These are phyloP conservation scores for Poteriospumella lacustris DNA, from an alignment of 108 stramenopile genomes.

Conservation along the genomic window DNA sequence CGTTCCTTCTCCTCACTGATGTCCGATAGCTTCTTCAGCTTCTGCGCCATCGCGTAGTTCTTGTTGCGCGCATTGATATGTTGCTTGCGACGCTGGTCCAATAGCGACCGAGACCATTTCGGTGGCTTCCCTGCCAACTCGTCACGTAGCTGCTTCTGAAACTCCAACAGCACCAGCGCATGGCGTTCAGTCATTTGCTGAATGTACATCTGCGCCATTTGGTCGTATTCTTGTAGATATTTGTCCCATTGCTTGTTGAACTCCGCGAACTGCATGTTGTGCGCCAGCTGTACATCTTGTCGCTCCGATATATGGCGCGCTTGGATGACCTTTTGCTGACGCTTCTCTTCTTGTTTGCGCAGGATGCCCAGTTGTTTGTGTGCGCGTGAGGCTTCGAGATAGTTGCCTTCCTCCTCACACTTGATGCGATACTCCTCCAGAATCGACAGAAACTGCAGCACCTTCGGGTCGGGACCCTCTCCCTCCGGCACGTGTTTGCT, in stretches of 20 bases:
- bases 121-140: slow-evolving; percentile 55
- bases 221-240: slow-evolving; percentile 64
- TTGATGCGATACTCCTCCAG: slow-evolving; percentile 61
- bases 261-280: slow-evolving; percentile 64
- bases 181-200: slow-evolving; percentile 67
- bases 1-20: slow-evolving; percentile 58
- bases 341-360: slow-evolving; percentile 56
- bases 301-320: slow-evolving; percentile 59
- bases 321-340: slow-evolving; percentile 56
- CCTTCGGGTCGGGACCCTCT: slow-evolving; percentile 60
- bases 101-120: slow-evolving; percentile 58
- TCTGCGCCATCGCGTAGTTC: slow-evolving; percentile 61
- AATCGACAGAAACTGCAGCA: slow-evolving; percentile 60
- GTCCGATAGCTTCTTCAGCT: slow-evolving; percentile 60
- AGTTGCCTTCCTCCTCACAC: slow-evolving; percentile 63
- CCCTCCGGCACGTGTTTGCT: background rate
- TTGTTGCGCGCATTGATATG: slow-evolving; percentile 59
- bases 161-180: slow-evolving; percentile 48
- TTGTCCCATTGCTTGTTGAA: slow-evolving; percentile 64
- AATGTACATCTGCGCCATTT: slow-evolving; percentile 64
- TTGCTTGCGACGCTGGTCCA: slow-evolving; percentile 61
- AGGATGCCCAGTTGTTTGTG: slow-evolving; percentile 53
- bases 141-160: slow-evolving; percentile 52
- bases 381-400: slow-evolving; percentile 59
- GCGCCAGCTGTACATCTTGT: slow-evolving; percentile 62